A percentile compares a stretch with the other conserved stretches of the same genome.
These are phyloP conservation scores for Komagataella pseudopastoris DNA, from an alignment of 805 yeast species.

Conservation along the genomic window DNA sequence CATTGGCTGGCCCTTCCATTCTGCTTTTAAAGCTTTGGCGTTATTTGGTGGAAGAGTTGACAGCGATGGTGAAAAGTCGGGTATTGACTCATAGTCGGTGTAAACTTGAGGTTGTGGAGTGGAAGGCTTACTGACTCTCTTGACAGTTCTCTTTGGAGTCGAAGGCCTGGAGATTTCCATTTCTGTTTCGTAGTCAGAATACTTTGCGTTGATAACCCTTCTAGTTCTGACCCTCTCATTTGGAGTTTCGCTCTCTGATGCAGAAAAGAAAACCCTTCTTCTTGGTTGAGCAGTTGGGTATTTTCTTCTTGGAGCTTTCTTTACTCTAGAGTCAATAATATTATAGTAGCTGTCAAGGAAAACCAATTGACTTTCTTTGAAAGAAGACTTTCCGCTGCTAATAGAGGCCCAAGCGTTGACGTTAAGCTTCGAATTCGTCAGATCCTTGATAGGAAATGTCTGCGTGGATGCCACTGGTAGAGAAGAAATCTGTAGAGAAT, in stretches of 20 bases:
- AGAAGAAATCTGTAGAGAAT: neutral
- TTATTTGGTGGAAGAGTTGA: constrained; percentile 48
- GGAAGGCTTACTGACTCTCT: constrained; percentile 23
- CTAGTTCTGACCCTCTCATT: constrained; percentile 47
- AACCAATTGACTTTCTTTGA: constrained; percentile 30
- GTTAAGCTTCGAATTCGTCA: constrained; percentile 27
- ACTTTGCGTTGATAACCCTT: constrained; percentile 28
- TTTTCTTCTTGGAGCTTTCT: constrained; percentile 6
- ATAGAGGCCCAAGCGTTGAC: constrained; percentile 39
- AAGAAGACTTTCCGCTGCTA: neutral
- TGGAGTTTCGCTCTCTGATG: constrained; percentile 15
- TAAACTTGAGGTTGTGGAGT: constrained; percentile 33
- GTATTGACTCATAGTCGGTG: constrained; percentile 55
- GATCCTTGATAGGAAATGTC: constrained; percentile 33
- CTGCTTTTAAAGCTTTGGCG: constrained; percentile 66
- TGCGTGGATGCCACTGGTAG: neutral
- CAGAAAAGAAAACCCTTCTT: constrained; percentile 8
- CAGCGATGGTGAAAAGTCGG: constrained; percentile 72
- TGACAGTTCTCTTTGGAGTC: constrained; percentile 19
- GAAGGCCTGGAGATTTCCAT: constrained; percentile 17
- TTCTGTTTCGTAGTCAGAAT: constrained; percentile 14
- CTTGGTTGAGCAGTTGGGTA: constrained; percentile 14
- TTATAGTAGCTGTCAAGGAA: constrained; percentile 41
- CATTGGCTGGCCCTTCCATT: constrained; percentile 99
- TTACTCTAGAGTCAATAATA: constrained; percentile 11